Evolutionary conservation across 202 grass and related monocot species (phyloP), one percentile per base, ranked within the genome.

Genomic region (Musa balbisiana): DNA sequence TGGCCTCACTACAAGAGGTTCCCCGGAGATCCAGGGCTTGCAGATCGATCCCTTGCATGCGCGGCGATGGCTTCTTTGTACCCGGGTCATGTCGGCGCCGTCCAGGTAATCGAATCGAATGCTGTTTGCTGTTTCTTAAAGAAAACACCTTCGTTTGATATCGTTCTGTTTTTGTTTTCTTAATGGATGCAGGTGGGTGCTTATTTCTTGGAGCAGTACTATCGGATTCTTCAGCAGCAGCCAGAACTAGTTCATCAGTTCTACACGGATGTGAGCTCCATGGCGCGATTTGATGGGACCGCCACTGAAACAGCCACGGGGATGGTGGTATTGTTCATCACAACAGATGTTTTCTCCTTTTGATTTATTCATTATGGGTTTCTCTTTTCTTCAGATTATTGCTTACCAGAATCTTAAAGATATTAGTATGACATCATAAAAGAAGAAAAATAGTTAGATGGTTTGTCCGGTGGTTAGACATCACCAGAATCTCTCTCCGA

Each of bases 201-300:
- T 2, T 99, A 89, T 85, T 99, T 92, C 82, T 75, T 99, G n/a
- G 81, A 89, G 15, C 92, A 99, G 78, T 99, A 99, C 84, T 99
- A 92, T 62, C 87, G 92, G 53, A 83, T 91, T 68, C 85, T 99
- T 10, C 91, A 95, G 75, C 87, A 92, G 85, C 84, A 83, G 50
- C 95, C 95, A 0, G 89, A 92, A 79, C 82, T 92, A 3, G 89
- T 92, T 72, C 86, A 95, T 75, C 91, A 94, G 89, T 99, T 99
- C 80, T 99, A 99, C 87, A 99, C 78, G 80, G 89, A 99, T 2
- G 85, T 82, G 10, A 99, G 91, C 78, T 90, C 87, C 72, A 83
- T 95, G 83, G 86, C 87, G 74, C 84, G 95, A 65, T 76, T 99
- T 19, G 91, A 99, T 73, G 91, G 89, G 55, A 76, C 83, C 29